Evolutionary conservation across 208 protist genomes (phyloP).

Genomic region (Leishmania aethiopica): DNA sequence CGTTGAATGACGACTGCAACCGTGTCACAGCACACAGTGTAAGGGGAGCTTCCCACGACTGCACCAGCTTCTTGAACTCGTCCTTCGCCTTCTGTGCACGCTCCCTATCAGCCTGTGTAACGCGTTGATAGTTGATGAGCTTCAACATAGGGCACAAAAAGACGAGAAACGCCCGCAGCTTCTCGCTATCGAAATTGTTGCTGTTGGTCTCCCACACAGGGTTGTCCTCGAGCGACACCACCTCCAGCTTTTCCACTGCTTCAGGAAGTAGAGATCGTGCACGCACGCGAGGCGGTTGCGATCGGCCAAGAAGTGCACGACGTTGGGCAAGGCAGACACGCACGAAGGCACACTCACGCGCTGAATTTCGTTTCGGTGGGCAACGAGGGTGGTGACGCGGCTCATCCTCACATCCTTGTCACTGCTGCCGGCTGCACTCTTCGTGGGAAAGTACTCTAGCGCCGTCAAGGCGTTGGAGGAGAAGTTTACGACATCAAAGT

Average conservation of each 20-base stretch:
- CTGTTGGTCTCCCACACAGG: slow-evolving; percentile 64
- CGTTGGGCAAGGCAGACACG: slow-evolving; percentile 66
- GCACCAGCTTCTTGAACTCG: slow-evolving; percentile 55
- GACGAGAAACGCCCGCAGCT: slow-evolving; percentile 77
- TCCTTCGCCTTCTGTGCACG: slow-evolving; percentile 23
- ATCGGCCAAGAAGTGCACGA: slow-evolving; percentile 79
- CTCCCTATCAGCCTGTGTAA: slow-evolving; percentile 58
- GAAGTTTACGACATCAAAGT: slow-evolving; percentile 89
- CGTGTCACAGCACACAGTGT: not conserved
- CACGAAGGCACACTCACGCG: slow-evolving; percentile 80
- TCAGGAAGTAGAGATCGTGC: slow-evolving; percentile 69
- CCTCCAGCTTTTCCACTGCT: slow-evolving; percentile 74
- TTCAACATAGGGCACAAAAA: slow-evolving; percentile 83
- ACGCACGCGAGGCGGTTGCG: slow-evolving; percentile 63
- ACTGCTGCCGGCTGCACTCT: not conserved
- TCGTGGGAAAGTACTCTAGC: slow-evolving; percentile 78
- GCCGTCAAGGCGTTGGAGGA: slow-evolving; percentile 75
- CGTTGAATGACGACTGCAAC: not conserved
- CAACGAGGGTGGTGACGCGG: slow-evolving; percentile 75
- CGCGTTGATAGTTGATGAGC: slow-evolving; percentile 86
- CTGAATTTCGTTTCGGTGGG: slow-evolving; percentile 78
- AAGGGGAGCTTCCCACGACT: slow-evolving; percentile 27
- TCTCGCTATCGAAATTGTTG: slow-evolving; percentile 35
- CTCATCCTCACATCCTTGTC: slow-evolving; percentile 41
- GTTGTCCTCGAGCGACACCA: slow-evolving; percentile 74